Conservation (phyloP, 306 rosid species). For the Delonix regia region DNA sequence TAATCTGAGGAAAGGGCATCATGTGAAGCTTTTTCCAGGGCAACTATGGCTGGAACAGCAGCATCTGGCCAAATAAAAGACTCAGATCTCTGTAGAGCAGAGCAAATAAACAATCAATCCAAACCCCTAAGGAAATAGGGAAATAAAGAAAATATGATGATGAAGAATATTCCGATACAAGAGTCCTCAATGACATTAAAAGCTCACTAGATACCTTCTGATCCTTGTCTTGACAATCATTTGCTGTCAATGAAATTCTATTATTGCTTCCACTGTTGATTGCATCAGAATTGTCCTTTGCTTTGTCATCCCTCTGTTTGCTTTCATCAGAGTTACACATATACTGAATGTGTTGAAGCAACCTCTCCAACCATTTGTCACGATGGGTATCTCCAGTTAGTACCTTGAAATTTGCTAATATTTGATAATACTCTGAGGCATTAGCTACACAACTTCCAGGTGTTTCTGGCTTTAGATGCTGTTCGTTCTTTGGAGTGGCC, state of each 20-base stretch:
- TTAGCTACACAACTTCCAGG: conserved; percentile 60
- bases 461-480: conserved; percentile 66
- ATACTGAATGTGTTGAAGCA: conserved; percentile 62
- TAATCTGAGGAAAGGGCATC: conserved; percentile 68
- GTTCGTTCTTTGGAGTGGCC: conserved; percentile 54
- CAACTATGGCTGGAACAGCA: conserved; percentile 71
- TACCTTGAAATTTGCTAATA: conserved; percentile 56
- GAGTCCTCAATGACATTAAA: background rate
- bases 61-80: conserved; percentile 86
- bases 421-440: conserved; percentile 58
- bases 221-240: conserved; percentile 49
- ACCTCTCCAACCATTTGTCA: conserved; percentile 90
- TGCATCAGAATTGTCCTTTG: conserved; percentile 50
- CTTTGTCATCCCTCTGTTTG: conserved; percentile 48
- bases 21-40: conserved; percentile 84
- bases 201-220: conserved; percentile 57
- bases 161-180: background rate
- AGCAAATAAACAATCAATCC: conserved; percentile 26
- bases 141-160: background rate
- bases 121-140: background rate
- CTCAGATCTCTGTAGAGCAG: conserved; percentile 54
- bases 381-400: conserved; percentile 77
- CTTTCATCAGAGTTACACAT: conserved; percentile 58
- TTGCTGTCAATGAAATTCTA: conserved; percentile 41
- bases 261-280: conserved; percentile 40